Conservation (phyloP, 768 basidiomycete genomes). For the Trichaptum fuscoviolaceum region DNA sequence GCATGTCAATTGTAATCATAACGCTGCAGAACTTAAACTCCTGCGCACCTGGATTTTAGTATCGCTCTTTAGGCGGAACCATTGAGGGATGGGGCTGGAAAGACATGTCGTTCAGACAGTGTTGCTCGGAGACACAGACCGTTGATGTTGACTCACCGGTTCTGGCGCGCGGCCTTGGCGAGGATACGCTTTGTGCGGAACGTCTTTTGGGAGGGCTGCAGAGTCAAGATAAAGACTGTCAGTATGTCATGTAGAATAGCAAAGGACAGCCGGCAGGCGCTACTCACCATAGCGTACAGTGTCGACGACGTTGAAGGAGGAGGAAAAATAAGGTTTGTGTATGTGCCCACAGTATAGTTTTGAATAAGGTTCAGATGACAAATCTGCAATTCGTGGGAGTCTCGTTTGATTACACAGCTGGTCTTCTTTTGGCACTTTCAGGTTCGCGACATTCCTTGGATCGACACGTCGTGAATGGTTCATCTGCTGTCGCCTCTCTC, state of each 20-base stretch:
- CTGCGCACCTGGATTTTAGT: constrained; percentile 80
- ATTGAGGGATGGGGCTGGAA: constrained; percentile 90
- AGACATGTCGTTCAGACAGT: constrained; percentile 3
- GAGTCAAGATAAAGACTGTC: constrained; percentile 7
- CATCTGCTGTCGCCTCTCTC: constrained; percentile 2
- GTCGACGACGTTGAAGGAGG: constrained; percentile 27
- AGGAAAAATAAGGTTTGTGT: constrained; percentile 29
- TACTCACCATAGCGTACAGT: constrained; percentile 43
- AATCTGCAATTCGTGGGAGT: background rate
- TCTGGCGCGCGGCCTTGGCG: constrained; percentile 93
- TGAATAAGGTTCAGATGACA: constrained; percentile 12
- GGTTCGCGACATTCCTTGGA: background rate
- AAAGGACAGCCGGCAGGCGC: background rate
- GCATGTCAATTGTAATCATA: background rate
- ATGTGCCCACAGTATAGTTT: constrained; percentile 36
- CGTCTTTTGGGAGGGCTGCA: constrained; percentile 96
- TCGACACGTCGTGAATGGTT: background rate
- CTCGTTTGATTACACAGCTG: background rate
- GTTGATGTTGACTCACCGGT: constrained; percentile 58
- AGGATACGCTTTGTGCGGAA: constrained; percentile 97
- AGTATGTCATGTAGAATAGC: constrained; percentile 10
- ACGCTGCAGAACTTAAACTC: background rate
- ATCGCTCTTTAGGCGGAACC: constrained; percentile 97
- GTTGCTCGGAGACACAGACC: background rate
- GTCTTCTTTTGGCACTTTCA: background rate